Conservation (phyloP, 164 flowering plant species). For the Vitis vinifera region ASM3070453v1 NC_081823.1:3548001-3548500, state of each 20-base stretch:
- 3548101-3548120: constrained; percentile 76
- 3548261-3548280: too few relatives aligned
- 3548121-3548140: constrained; percentile 92
- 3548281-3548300: background rate
- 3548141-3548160: constrained; percentile 82
- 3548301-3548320: background rate
- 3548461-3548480: too few relatives aligned
- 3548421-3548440: too few relatives aligned
- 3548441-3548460: too few relatives aligned
- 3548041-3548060: constrained; percentile 58
- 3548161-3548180: constrained; percentile 43
- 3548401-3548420: constrained; percentile 1
- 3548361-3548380: too few relatives aligned
- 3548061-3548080: constrained; percentile 55
- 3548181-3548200: background rate
- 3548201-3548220: constrained; percentile 7
- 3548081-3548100: constrained; percentile 66
- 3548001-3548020: constrained; percentile 37
- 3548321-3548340: background rate
- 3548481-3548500: constrained; percentile 6
- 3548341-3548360: too few relatives aligned
- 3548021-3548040: constrained; percentile 42
- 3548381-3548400: background rate
- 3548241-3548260: too few relatives aligned
- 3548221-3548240: background rate